Evolutionary conservation across 1,139 yeast genomes (phyloP).

Genomic region (Nadsonia commutata): DNA sequence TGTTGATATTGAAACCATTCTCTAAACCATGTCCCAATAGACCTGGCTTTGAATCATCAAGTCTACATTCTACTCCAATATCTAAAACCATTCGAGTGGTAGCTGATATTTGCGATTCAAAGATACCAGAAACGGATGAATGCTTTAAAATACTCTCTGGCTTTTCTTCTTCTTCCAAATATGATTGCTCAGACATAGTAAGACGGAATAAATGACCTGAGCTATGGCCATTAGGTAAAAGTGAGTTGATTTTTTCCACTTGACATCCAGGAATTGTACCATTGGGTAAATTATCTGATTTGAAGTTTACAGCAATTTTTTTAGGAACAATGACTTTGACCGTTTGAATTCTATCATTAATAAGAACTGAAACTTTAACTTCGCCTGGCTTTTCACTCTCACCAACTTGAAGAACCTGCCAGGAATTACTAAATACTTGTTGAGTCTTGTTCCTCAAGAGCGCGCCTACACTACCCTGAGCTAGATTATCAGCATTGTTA

Average conservation of each 20-base stretch:
- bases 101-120: conserved; percentile 58
- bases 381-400: conserved; percentile 48
- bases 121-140: conserved; percentile 51
- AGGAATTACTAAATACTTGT: conserved; percentile 51
- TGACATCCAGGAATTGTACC: conserved; percentile 37
- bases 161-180: conserved; percentile 38
- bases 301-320: conserved; percentile 39
- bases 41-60: conserved; percentile 57
- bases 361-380: conserved; percentile 54
- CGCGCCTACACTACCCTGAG: conserved; percentile 18
- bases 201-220: conserved; percentile 44
- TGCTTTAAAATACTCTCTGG: conserved; percentile 55
- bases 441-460: conserved; percentile 4
- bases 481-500: conserved; percentile 27
- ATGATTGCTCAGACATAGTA: conserved; percentile 52
- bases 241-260: conserved; percentile 42
- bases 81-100: conserved; percentile 65
- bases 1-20: conserved; percentile 60
- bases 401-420: conserved; percentile 75
- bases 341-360: conserved; percentile 60
- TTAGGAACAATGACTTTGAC: conserved; percentile 64
- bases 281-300: conserved; percentile 25
- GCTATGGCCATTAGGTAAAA: conserved; percentile 59
- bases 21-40: conserved; percentile 79
- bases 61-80: conserved; percentile 58